Base-by-base conservation (phyloP, 441 rosid genomes). In the Lepidium campestre region DNA sequence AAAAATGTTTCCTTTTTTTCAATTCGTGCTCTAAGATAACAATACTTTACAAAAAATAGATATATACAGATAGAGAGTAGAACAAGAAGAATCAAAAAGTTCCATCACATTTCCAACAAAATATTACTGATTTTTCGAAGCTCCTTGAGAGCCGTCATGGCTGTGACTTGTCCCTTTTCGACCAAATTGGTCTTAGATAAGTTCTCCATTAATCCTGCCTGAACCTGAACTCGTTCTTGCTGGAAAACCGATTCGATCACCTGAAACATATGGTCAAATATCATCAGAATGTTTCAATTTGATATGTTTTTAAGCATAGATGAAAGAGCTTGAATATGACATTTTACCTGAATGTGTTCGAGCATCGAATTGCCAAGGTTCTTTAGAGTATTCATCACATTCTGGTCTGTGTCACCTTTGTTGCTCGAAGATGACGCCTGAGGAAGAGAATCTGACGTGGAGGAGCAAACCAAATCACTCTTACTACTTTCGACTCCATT, bases 91-190 rank as follows among this genome's bases (percentile, higher is more conserved):
- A 62, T 56, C 69, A 47, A 36, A 27, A 56, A 44, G 11, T 39
- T 49, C 37, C 34, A 42, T 94, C 85, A 87, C 96, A 87, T 91
- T 77, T 94, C 93, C 11, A 89, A 82, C 66, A 94, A 77, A 55
- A 87, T 78, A 80, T 86, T 87, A 88, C 99, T 94, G 60, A 91
- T 91, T 73, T 87, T 89, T 66, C 97, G 85, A 53, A 94, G 96
- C 89, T 94, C 99, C 49, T 82, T 83, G 20, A 94, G 86, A 56
- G 97, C 99, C 63, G 89, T 75, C 74, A 85, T 57, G 25, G 96
- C 97, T 2, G 96, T 91, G 53, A 74, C 86, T 79, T 91, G 99
- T 29, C 93, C 92, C 78, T 87, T 89, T 35, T 84, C 98, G 15
- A 89, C 94, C 23, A 90, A 85, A 58, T 78, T 81, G 69, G 69